Conservation (phyloP, 495 filamentous ascomycete genomes). For the Penicillium soppii region DNA sequence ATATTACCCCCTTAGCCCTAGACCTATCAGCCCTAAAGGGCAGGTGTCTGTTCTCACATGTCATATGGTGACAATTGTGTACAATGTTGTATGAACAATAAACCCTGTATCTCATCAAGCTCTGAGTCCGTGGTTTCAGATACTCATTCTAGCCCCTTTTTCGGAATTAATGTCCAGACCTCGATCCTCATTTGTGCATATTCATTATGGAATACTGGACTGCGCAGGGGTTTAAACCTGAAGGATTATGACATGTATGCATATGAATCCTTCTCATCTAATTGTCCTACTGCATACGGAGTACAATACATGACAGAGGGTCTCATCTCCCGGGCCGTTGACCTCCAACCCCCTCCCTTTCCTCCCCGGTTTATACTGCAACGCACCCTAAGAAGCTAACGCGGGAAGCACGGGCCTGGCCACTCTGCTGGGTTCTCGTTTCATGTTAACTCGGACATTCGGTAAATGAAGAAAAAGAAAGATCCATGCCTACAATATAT, state of each 20-base stretch:
- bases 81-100: background rate
- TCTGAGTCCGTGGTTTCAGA: background rate
- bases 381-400: slow-evolving; percentile 19
- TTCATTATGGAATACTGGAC: too few relatives aligned
- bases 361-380: too few relatives aligned
- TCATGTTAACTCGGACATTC: slow-evolving; percentile 21
- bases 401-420: slow-evolving; percentile 36
- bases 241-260: too few relatives aligned
- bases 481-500: too few relatives aligned
- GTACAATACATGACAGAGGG: too few relatives aligned
- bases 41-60: background rate
- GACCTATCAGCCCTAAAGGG: background rate
- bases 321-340: slow-evolving; percentile 5
- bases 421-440: slow-evolving; percentile 30
- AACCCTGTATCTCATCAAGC: background rate
- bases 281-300: too few relatives aligned
- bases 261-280: background rate
- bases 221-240: background rate
- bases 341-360: slow-evolving; percentile 1
- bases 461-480: too few relatives aligned
- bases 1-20: too few relatives aligned
- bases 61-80: background rate
- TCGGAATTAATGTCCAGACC: background rate
- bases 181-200: too few relatives aligned
- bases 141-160: background rate